Evolutionary conservation across 1,139 yeast species (phyloP), one percentile per base, ranked within the genome.

Genomic region (Zygosaccharomyces sapae): DNA sequence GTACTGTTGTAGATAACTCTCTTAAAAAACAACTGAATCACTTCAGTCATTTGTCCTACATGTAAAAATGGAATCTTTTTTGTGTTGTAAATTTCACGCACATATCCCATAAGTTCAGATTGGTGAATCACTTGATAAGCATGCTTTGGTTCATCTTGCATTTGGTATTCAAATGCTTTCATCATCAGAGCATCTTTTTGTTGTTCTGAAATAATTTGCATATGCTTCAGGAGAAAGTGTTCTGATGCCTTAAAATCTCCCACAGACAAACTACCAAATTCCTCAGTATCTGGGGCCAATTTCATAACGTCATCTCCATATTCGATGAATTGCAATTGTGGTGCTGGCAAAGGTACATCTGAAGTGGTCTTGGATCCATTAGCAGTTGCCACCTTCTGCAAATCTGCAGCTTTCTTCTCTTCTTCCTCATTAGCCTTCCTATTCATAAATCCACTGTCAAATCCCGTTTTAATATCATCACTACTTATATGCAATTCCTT

Each of bases 181-280:
- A 92, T 90, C 63, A 90, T 73, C 50, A 94, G 77, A 0, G 96
- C 90, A 67, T 94, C 98, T 63, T 90, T 89, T 63, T 92, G 97
- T 51, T 80, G 81, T 56, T 86, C 90, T 2, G 80, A 79, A 47
- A 90, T 80, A 50, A 94, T 86, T 48, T 75, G 72, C 29, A 87
- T 79, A 65, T 89, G 86, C 48, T 46, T 69, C 60, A 54, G 76
- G 68, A 57, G 86, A 70, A 63, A 71, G 83, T 44, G 69, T 68
- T 49, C 81, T 76, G 56, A 83, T 73, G 47, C 70, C 68, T 38
- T 69, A 59, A 47, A 71, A 44, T 83, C 73, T 27, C 72, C 69
- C 4, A 69, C 55, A 2, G 80, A 68, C 29, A 90, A 75, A 43
- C 75, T 69, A 4, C 90, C 79, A 64, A 86, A 89, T 48, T 74